Conservation (phyloP, 2,329 filamentous ascomycete genomes). For the Penicillium sp. region DNA sequence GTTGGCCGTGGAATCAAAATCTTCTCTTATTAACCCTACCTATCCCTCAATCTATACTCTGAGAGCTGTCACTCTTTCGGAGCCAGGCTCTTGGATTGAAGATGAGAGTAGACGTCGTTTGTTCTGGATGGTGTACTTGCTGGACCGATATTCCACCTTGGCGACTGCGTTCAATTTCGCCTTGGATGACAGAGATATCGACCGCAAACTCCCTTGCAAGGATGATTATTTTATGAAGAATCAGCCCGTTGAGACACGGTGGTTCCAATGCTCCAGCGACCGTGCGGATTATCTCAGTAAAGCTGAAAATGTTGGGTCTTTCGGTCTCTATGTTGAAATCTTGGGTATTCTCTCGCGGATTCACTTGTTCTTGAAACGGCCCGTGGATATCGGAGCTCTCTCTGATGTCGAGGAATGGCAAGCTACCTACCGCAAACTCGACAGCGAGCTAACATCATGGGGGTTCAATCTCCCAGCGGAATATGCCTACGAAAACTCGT, state of each 20-base stretch:
- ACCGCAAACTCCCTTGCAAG: slow-evolving; percentile 79
- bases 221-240: slow-evolving; percentile 85
- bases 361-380: slow-evolving; percentile 82
- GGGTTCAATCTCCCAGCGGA: slow-evolving; percentile 79
- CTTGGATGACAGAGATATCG: slow-evolving; percentile 83
- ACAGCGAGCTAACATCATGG: slow-evolving; percentile 76
- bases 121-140: slow-evolving; percentile 92
- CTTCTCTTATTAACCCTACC: slow-evolving; percentile 71
- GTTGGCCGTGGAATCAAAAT: slow-evolving; percentile 77
- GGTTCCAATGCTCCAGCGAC: slow-evolving; percentile 62
- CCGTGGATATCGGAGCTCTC: slow-evolving; percentile 80
- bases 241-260: slow-evolving; percentile 76
- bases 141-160: slow-evolving; percentile 87
- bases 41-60: slow-evolving; percentile 87
- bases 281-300: slow-evolving; percentile 63
- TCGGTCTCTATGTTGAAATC: slow-evolving; percentile 88
- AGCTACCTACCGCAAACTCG: slow-evolving; percentile 77
- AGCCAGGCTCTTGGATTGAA: slow-evolving; percentile 81
- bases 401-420: slow-evolving; percentile 90
- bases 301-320: slow-evolving; percentile 79
- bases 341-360: slow-evolving; percentile 83
- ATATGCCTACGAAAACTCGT: slow-evolving; percentile 71
- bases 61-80: slow-evolving; percentile 77
- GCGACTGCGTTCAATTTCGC: slow-evolving; percentile 91
- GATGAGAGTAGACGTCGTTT: slow-evolving; percentile 80